Base-by-base conservation (phyloP, 73 alveolate genomes). In the Effrenium voratum region DNA sequence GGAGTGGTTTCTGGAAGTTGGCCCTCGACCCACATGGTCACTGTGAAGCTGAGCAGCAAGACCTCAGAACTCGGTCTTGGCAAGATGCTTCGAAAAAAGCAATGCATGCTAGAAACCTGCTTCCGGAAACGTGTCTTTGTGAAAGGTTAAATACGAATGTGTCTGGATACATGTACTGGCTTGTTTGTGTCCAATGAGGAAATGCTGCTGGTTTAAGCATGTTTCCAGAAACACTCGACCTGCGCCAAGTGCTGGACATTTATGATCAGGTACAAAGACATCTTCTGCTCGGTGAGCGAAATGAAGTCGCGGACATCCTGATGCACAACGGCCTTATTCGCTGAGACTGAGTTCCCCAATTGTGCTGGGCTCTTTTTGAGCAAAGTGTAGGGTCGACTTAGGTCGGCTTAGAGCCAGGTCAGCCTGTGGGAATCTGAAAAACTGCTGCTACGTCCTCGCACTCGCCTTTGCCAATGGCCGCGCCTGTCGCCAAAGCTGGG, bases 11-110 rank as follows among this genome's bases (percentile, higher is more conserved):
- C 98, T 44, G 98, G 98, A 46, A 91, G 98, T 72, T 91, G 86
- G 72, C 98, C 98, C 85, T 91, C 98, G 47, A 91, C 98, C 98
- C 98, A 91, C 98, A 91, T 68, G 4, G 98, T 72, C 57, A 91
- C 90, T 19, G 88, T 72, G 88, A 91, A 91, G 98, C 98, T 91
- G 60, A 91, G 88, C 45, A 91, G 45, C 46, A 91, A 72, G 45
- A 91, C 98, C 95, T 87, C 52, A 50, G 59, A 13, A 52, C 26
- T 52, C 63, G 19, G 19, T n/a, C n/a, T n/a, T n/a, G n/a, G n/a
- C n/a, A n/a, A n/a, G n/a, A n/a, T n/a, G n/a, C n/a, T n/a, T n/a
- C n/a, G n/a, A n/a, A n/a, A n/a, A n/a, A n/a, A n/a, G n/a, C n/a
- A n/a, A n/a, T n/a, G n/a, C n/a, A n/a, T n/a, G n/a, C n/a, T n/a